Base-by-base conservation (phyloP, 2,329 filamentous ascomycete genomes). In the Emmonsiellopsis sp. region DNA sequence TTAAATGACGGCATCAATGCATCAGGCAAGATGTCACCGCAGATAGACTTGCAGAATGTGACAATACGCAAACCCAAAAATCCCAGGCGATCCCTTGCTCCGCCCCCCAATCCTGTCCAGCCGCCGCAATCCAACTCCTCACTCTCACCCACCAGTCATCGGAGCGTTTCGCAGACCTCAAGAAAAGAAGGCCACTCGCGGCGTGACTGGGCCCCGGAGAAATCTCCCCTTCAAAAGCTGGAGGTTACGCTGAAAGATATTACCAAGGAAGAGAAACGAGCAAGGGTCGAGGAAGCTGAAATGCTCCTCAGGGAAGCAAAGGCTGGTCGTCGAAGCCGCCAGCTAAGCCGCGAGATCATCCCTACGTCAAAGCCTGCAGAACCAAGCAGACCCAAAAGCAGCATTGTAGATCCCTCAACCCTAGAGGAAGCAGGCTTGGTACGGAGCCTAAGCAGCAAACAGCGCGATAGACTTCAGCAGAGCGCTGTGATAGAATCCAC, bases 221-320 rank as follows among this genome's bases (percentile, higher is more conserved):
- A 87, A 63, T 97, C 92, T 58, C 93, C 94, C 51, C 79, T 98
- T 51, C 92, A 98, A 70, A 93, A 86, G 74, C 81, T 98, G 61
- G 92, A 98, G 75, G 82, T 88, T 65, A 93, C 89, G 63, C 79
- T 97, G 64, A 87, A 86, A 69, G 90, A 87, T 71, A 92, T 96
- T 70, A 95, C 87, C 68, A 97, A 96, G 69, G 91, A 96, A 72
- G 91, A 96, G 71, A 94, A 95, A 70, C 81, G 92, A 59, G 89
- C 90, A 7, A 81, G 89, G 46, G 83, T 92, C 4, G 81, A 90
- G 66, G 87, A 92, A 62, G 89, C 89, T 5, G 92, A 96, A 68
- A 78, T 83, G 60, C 80, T 81, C 43, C 80, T 85, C 15, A 81
- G 84, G 61, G 84, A 92, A 63, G 63, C 67, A 26, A 59, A 59